Base-by-base conservation (phyloP, 345 rosid genomes). In the Noccaea bulbosa region DNA sequence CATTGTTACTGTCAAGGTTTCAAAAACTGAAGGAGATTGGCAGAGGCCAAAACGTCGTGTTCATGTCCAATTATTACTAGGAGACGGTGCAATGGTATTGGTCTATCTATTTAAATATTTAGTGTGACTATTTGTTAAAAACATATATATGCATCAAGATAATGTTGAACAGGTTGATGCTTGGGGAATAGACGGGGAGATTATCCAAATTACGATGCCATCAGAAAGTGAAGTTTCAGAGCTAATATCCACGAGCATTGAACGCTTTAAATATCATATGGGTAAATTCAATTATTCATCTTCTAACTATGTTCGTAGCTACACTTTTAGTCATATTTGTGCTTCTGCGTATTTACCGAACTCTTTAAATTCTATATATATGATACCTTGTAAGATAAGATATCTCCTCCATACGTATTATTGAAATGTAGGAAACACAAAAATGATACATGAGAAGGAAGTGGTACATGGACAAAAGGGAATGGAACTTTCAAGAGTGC, bases 141-240 rank as follows among this genome's bases (percentile, higher is more conserved):
- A 44, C 11, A 59, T 55, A 44, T 69, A 11, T 17, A 17, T 17
- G 20, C 65, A 65, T 63, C 16, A 53, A 34, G 45, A 40, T 76
- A 45, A 55, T 61, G 27, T 43, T 50, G 17, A 59, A 57, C 88
- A 93, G 98, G 81, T 90, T 72, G 87, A 86, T 71, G 72, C 81
- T 40, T 87, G 90, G 93, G 96, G 98, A 72, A 81, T 72, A 80
- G 98, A 93, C 81, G 98, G 98, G 73, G 92, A 88, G 33, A 62
- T 54, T 38, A 37, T 93, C 70, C 82, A 86, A 67, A 84, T 93
- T 56, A 58, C 30, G 45, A 27, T 88, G 70, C 97, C 97, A 68
- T 71, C 87, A 55, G 86, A 82, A 54, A 62, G 39, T 48, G 85
- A 81, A 75, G 75, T 83, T 32, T 73, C 80, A 61, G 46, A 68